Conservation (phyloP, 1,284 basidiomycete species). For the Microbotryum violaceum region DNA sequence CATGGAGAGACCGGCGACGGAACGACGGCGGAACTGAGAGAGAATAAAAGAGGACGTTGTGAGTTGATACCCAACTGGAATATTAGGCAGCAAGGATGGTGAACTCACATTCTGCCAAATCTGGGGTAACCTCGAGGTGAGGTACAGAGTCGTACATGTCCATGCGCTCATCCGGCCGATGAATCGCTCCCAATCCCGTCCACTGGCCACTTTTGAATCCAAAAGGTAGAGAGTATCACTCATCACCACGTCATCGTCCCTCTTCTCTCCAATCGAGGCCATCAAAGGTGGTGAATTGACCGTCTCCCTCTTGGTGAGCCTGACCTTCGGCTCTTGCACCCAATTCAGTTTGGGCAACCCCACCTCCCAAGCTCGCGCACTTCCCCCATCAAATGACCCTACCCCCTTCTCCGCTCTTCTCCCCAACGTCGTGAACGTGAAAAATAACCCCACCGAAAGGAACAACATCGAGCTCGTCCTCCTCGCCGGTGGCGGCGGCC, state of each 20-base stretch:
- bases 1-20: slow-evolving; percentile 89
- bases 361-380: slow-evolving; percentile 3
- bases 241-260: not conserved
- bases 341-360: too few species aligned
- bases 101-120: slow-evolving; percentile 90
- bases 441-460: slow-evolving; percentile 22
- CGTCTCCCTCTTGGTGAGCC: not conserved
- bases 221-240: too few species aligned
- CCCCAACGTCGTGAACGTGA: slow-evolving; percentile 22
- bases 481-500: slow-evolving; percentile 19
- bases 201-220: not conserved
- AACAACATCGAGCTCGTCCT: slow-evolving; percentile 19
- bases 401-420: slow-evolving; percentile 30
- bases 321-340: not conserved
- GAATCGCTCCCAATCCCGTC: slow-evolving; percentile 45
- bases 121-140: slow-evolving; percentile 84
- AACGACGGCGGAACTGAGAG: slow-evolving; percentile 71
- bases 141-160: slow-evolving; percentile 80
- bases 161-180: slow-evolving; percentile 84
- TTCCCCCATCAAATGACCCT: slow-evolving; percentile 36
- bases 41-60: not conserved
- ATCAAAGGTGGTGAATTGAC: not conserved
- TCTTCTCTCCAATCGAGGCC: not conserved
- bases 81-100: too few species aligned
- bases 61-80: not conserved